Evolutionary conservation across 345 rosid species (phyloP).

Genomic region (Eucalyptus sp.): DNA sequence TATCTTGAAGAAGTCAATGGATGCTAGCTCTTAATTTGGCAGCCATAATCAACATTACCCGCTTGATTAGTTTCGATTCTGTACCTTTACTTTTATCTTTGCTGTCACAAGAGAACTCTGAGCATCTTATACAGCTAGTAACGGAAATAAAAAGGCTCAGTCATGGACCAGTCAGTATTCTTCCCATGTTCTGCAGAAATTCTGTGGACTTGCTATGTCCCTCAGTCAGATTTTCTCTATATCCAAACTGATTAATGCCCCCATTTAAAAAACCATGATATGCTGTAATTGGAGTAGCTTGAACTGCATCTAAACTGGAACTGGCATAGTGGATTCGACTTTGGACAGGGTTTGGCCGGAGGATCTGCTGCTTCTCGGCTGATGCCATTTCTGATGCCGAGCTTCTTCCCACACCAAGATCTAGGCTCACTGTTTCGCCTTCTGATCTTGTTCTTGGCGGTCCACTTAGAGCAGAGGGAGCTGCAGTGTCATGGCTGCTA

Average conservation of each 20-base stretch:
- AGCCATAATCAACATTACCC: neutral
- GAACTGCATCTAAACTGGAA: slow-evolving; percentile 42
- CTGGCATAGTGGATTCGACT: slow-evolving; percentile 26
- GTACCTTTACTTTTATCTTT: neutral
- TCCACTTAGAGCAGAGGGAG: slow-evolving; percentile 21
- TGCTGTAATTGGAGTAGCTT: slow-evolving; percentile 26
- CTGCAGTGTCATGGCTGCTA: slow-evolving; percentile 56
- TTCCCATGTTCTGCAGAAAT: slow-evolving; percentile 46
- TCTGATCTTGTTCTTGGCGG: slow-evolving; percentile 47
- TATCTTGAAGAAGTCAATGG: neutral
- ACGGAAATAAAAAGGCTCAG: neutral
- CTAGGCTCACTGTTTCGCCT: slow-evolving; percentile 65
- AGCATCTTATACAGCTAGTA: neutral
- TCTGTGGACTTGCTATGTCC: slow-evolving; percentile 20
- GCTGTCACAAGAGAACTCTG: neutral
- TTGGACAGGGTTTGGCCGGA: slow-evolving; percentile 25
- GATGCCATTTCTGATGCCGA: slow-evolving; percentile 32
- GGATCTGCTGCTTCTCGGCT: slow-evolving; percentile 1
- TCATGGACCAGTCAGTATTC: slow-evolving; percentile 74
- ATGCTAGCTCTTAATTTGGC: neutral
- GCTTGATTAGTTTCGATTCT: neutral
- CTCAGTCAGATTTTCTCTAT: slow-evolving; percentile 42
- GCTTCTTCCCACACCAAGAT: slow-evolving; percentile 81
- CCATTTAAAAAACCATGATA: slow-evolving; percentile 53
- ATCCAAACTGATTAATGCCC: slow-evolving; percentile 42